Base-by-base conservation (phyloP, 768 basidiomycete species). In the Russula earlei region DNA sequence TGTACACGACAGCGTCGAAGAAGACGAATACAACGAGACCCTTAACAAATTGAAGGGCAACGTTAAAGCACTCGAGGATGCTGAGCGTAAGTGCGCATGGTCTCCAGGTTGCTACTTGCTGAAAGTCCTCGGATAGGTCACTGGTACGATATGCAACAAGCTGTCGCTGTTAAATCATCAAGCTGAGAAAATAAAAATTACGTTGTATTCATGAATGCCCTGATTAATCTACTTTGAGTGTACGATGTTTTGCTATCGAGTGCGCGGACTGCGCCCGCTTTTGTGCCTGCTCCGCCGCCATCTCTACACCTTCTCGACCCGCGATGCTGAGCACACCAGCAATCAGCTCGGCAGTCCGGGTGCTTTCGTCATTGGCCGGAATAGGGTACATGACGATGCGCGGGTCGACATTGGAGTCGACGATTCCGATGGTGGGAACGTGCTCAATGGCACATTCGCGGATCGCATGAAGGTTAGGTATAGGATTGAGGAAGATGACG, bases 361-460 rank as follows among this genome's bases (percentile, higher is more conserved):
- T 78, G 66, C 83, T 91, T 71, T 99, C 96, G 71, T 95, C 91
- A 69, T 98, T 99, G n/a, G 91, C 93, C 0, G 93, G 94, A 66
- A 99, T 97, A 41, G 96, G 87, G 69, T 96, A 98, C 79, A 97
- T 96, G 59, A 99, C 94, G 37, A 92, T 77, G 24, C 96, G 83
- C 5, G 96, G 96, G 71, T 99, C 96, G 41, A 83, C 87, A 67
- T 99, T 92, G 20, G 93, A 91, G 70, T 99, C 96, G 52, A 94
- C 82, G 57, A 98, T 84, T 33, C 86, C 96, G 57, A 98, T 83
- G 1, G 96, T 98, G 0, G 96, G 96, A 54, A 98, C 80, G 66
- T 94, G 86, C 59, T 85, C 79, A 53, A 84, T 76, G 15, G 91
- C 91, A 64, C 91, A 94, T 73, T 99, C 96, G 52, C 87, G 83